Evolutionary conservation across 2,329 filamentous ascomycete species (phyloP).

Genomic region (Scorias spongiosa): DNA sequence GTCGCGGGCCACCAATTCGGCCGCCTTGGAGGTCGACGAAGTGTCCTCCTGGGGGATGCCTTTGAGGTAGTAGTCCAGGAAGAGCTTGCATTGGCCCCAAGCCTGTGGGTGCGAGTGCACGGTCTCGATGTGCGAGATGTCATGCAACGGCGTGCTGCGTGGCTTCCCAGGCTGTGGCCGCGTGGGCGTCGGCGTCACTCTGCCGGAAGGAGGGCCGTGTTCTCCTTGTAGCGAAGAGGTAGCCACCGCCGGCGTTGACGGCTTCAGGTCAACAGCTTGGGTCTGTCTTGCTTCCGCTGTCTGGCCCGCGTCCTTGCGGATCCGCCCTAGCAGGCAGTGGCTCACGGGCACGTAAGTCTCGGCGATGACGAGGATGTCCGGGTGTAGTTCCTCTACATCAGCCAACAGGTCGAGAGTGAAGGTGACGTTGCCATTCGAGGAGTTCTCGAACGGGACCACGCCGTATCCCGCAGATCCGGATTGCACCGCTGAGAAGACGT

Average conservation of each 20-base stretch:
- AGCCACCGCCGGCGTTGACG: slow-evolving; percentile 9
- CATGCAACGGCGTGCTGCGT: slow-evolving; percentile 32
- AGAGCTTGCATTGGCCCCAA: slow-evolving; percentile 75
- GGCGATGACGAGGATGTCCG: slow-evolving; percentile 58
- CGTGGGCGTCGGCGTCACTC: slow-evolving; percentile 28
- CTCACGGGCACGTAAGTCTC: slow-evolving; percentile 80
- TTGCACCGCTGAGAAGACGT: slow-evolving; percentile 70
- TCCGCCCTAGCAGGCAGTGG: slow-evolving; percentile 62
- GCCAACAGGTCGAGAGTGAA: slow-evolving; percentile 82
- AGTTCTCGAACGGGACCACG: slow-evolving; percentile 92
- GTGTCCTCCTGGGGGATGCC: slow-evolving; percentile 69
- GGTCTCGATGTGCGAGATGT: slow-evolving; percentile 50
- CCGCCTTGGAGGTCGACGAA: slow-evolving; percentile 71
- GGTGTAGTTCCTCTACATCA: slow-evolving; percentile 49
- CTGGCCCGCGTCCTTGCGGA: too few species aligned
- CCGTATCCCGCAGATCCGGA: slow-evolving; percentile 49
- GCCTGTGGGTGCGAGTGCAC: slow-evolving; percentile 92
- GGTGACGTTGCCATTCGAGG: slow-evolving; percentile 81
- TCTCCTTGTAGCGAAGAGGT: not conserved
- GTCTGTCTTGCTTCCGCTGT: too few species aligned
- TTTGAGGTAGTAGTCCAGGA: slow-evolving; percentile 55
- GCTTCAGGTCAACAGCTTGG: not conserved
- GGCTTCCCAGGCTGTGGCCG: slow-evolving; percentile 32
- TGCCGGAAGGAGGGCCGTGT: slow-evolving; percentile 4
- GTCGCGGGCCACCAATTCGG: slow-evolving; percentile 53